A percentile compares a stretch with the other conserved stretches of the same genome.
phyloP scores from a whole-genome alignment of 768 basidiomycete species.

The Tylopilus balloui region DNA sequence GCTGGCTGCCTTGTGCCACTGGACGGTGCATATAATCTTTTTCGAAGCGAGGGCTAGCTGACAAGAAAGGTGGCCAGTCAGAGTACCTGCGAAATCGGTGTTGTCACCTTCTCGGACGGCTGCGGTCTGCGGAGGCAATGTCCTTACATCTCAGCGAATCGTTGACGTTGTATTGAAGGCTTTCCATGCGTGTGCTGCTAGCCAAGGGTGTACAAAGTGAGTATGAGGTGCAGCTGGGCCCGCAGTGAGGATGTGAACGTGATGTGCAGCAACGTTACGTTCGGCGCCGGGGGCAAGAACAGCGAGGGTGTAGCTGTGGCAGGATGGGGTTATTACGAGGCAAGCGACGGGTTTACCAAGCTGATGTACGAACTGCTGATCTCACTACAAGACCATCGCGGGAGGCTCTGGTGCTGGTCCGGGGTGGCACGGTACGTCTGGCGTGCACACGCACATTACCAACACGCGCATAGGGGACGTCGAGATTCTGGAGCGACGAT shows the following conservation, averaged over 20 bases:
- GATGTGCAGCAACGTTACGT: constrained; percentile 70
- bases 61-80: constrained; percentile 43
- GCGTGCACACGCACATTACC: constrained; percentile 91
- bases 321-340: constrained; percentile 92
- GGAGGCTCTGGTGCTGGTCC: constrained; percentile 92
- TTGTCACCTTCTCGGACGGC: constrained; percentile 80
- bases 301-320: constrained; percentile 66
- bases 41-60: background rate
- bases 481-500: constrained; percentile 89
- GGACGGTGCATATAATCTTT: constrained; percentile 47
- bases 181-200: constrained; percentile 87
- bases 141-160: constrained; percentile 86
- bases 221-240: constrained; percentile 15
- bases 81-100: constrained; percentile 73
- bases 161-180: constrained; percentile 93
- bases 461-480: constrained; percentile 92
- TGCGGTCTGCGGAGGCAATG: constrained; percentile 92
- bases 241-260: background rate
- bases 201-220: constrained; percentile 91
- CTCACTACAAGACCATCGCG: constrained; percentile 62
- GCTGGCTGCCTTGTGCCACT: constrained; percentile 90
- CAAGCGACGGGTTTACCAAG: constrained; percentile 18
- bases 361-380: constrained; percentile 2
- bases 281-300: constrained; percentile 85
- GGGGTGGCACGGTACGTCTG: constrained; percentile 86